Base-by-base conservation (phyloP, 208 protist genomes). In the Trypanosomatidae sp. region DNA sequence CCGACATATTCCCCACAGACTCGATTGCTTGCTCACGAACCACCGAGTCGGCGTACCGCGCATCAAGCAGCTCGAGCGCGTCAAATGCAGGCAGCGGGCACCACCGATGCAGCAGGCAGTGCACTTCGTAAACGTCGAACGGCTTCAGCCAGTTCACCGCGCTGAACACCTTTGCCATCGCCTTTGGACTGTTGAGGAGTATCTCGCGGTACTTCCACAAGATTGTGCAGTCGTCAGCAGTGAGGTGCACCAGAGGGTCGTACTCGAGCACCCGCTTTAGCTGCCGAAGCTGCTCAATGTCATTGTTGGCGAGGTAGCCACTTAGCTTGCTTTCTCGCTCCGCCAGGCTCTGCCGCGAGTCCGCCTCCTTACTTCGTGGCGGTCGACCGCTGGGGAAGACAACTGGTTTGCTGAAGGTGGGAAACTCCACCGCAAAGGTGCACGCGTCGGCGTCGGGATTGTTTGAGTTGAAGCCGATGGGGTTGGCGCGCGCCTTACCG, bases 11-110 rank as follows among this genome's bases (percentile, higher is more conserved):
- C 9, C 87, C 81, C 10, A 95, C 70, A 53, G 30, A 88, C 55
- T 80, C 79, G 43, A 95, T 80, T 19, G 92, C 92, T 74, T 92
- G 86, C 76, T 91, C 84, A 33, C 92, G 71, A 56, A 95, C 89
- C 22, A 80, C 70, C 9, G 77, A 74, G 72, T 97, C 90, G 1
- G 84, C 89, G 77, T 87, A 91, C 4, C 77, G 81, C 25, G 80
- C 81, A 69, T 97, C 91, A 3, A 98, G 81, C 43, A 98, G 68
- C 73, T 95, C 89, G 41, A 97, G 81, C 2, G 84, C 91, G 70
- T 93, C 87, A 44, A 97, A 90, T 7, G 86, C 85, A 7, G 76
- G 56, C 22, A 88, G 74, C 15, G 76, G 75, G 28, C 62, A 67
- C 88, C 87, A 96, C 19, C 79, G 81, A 12, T 71, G 64, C 12